phyloP scores from a whole-genome alignment of 2,329 filamentous ascomycete species.

The Monosporascus ibericus region DNA sequence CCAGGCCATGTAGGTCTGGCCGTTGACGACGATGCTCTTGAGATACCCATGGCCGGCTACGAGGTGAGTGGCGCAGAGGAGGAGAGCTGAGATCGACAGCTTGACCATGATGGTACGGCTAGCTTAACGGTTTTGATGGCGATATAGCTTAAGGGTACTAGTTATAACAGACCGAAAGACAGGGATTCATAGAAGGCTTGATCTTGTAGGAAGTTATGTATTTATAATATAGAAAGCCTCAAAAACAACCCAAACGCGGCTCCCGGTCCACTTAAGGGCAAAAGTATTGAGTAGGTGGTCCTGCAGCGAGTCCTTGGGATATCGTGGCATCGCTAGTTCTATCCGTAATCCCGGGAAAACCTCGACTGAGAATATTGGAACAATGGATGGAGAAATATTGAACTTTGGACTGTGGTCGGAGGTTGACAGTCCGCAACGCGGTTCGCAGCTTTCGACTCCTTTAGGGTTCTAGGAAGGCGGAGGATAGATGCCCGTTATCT shows the following conservation, averaged over 20 bases:
- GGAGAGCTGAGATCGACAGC: not conserved
- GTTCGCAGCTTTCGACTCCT: not conserved
- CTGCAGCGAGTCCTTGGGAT: not conserved
- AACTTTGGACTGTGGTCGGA: not conserved
- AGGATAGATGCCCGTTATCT: not conserved
- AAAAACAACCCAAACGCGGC: not conserved
- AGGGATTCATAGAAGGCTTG: not conserved
- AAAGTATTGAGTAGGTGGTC: not conserved
- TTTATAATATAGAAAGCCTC: not conserved
- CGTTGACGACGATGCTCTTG: slow-evolving; percentile 20
- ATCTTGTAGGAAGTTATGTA: no score
- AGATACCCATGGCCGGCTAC: slow-evolving; percentile 21
- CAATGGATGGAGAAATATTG: not conserved
- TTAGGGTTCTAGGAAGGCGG: not conserved
- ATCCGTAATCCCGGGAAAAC: not conserved
- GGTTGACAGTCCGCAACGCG: not conserved
- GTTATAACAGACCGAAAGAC: not conserved
- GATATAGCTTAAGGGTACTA: not conserved
- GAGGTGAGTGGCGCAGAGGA: slow-evolving; percentile 13
- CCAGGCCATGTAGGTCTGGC: slow-evolving; percentile 1
- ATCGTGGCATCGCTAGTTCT: not conserved
- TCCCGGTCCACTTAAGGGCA: not conserved
- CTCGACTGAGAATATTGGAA: not conserved
- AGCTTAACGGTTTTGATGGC: not conserved
- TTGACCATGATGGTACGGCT: not conserved